Conservation (phyloP, 331 rosid species). For the Quercus lobata region DNA sequence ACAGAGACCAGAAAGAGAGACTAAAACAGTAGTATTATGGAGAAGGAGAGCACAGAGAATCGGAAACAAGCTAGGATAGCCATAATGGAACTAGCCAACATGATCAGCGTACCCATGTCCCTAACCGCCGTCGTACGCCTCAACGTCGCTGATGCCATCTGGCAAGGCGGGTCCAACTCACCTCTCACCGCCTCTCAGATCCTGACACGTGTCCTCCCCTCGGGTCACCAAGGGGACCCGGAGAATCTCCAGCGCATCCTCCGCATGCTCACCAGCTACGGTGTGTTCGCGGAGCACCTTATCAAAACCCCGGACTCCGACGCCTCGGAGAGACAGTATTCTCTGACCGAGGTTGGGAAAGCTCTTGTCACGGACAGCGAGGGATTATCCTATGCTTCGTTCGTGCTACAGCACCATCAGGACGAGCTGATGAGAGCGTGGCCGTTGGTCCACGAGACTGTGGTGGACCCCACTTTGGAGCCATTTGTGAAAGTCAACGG, state of each 20-base stretch:
- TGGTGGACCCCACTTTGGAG: constrained; percentile 62
- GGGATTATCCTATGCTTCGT: constrained; percentile 56
- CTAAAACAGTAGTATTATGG: not conserved
- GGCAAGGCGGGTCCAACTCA: constrained; percentile 59
- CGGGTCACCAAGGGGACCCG: constrained; percentile 42
- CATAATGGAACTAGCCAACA: constrained; percentile 72
- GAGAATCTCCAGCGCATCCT: constrained; percentile 82
- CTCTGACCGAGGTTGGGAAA: constrained; percentile 63
- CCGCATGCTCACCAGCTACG: constrained; percentile 70
- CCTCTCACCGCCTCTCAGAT: constrained; percentile 66
- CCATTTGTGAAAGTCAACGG: constrained; percentile 80
- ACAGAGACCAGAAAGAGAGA: no score
- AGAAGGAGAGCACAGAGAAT: constrained; percentile 18
- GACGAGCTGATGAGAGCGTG: constrained; percentile 78
- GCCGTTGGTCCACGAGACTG: constrained; percentile 85
- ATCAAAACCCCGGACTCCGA: not conserved
- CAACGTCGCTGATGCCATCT: constrained; percentile 70
- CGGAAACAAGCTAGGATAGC: constrained; percentile 49
- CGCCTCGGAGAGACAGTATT: constrained; percentile 42
- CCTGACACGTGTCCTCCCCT: constrained; percentile 36
- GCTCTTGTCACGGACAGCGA: constrained; percentile 58
- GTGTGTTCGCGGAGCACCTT: constrained; percentile 59
- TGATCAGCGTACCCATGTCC: constrained; percentile 92
- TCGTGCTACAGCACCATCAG: constrained; percentile 91
- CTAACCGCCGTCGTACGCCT: constrained; percentile 78